Evolutionary conservation across 2,329 filamentous ascomycete genomes (phyloP).

Genomic region (Aureobasidium subglaciale): DNA sequence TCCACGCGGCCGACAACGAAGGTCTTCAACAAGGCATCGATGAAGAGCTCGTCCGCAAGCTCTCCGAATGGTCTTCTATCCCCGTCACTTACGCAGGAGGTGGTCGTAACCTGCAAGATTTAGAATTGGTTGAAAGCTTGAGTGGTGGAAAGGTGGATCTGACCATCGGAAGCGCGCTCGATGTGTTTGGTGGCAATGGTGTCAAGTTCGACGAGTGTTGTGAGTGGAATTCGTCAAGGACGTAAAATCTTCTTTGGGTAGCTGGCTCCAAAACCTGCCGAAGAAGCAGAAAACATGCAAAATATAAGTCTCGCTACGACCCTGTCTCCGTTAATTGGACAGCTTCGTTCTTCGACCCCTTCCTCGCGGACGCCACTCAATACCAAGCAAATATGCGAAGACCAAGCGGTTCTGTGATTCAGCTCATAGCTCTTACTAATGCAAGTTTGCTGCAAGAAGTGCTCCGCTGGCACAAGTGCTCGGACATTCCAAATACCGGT

Average conservation of each 20-base stretch:
- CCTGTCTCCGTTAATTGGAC: too few relatives aligned
- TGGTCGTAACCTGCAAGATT: slow-evolving; percentile 72
- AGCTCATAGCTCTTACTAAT: too few relatives aligned
- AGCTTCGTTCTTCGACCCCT: too few relatives aligned
- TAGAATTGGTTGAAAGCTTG: slow-evolving; percentile 71
- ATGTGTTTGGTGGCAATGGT: slow-evolving; percentile 86
- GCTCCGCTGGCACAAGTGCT: not conserved
- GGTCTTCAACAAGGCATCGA: slow-evolving; percentile 89
- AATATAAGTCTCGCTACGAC: too few relatives aligned
- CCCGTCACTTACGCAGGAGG: slow-evolving; percentile 96
- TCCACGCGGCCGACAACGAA: slow-evolving; percentile 95
- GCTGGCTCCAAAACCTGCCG: too few relatives aligned
- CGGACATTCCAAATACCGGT: not conserved
- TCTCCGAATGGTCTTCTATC: slow-evolving; percentile 81
- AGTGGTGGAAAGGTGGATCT: slow-evolving; percentile 80
- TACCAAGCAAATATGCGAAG: too few relatives aligned
- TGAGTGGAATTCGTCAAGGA: slow-evolving; percentile 59
- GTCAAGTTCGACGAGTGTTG: slow-evolving; percentile 87
- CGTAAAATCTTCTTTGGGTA: too few relatives aligned
- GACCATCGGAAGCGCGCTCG: slow-evolving; percentile 91
- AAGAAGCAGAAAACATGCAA: not conserved
- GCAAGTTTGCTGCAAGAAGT: not conserved
- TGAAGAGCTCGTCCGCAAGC: slow-evolving; percentile 65
- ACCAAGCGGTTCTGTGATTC: too few relatives aligned
- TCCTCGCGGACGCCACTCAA: too few relatives aligned